phyloP scores from a whole-genome alignment of 768 basidiomycete species.

The Tulasnella sp. region DNA sequence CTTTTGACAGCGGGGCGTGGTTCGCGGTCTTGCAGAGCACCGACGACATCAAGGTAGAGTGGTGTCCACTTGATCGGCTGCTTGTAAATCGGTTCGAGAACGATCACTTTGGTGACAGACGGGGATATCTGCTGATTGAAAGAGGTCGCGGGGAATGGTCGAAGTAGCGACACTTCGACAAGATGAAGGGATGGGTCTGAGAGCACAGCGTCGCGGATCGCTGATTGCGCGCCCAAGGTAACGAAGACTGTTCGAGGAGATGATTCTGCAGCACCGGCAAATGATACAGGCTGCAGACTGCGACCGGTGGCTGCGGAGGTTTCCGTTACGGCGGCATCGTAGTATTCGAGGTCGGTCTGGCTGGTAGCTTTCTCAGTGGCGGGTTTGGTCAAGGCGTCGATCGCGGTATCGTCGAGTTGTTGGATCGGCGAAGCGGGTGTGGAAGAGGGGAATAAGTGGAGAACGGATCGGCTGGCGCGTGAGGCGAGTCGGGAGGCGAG shows the following conservation, averaged over 20 bases:
- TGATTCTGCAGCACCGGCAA: background rate
- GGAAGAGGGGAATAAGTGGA: constrained; percentile 56
- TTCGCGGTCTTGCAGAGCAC: constrained; percentile 53
- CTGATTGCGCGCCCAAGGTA: background rate
- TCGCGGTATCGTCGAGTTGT: background rate
- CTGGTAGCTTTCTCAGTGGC: background rate
- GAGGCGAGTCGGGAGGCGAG: constrained; percentile 75
- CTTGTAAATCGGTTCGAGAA: constrained; percentile 69
- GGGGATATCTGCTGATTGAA: constrained; percentile 54
- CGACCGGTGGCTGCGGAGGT: background rate
- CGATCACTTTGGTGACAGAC: constrained; percentile 58
- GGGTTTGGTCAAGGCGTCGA: background rate
- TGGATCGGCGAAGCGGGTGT: constrained; percentile 34
- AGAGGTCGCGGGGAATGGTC: constrained; percentile 53
- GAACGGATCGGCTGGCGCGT: constrained; percentile 61
- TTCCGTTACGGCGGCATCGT: constrained; percentile 32
- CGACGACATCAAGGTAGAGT: constrained; percentile 72
- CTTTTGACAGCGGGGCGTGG: constrained; percentile 51
- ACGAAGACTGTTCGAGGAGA: constrained; percentile 20
- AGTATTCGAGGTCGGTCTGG: background rate
- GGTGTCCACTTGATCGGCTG: constrained; percentile 85
- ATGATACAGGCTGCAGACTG: background rate
- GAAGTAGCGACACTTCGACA: constrained; percentile 57
- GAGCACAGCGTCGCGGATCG: constrained; percentile 34
- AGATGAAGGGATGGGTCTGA: constrained; percentile 54